Percentiles rank a stretch among this genome's conserved stretches.
Conservation (phyloP, 1,139 yeast species). For the Taphrina communis region DNA sequence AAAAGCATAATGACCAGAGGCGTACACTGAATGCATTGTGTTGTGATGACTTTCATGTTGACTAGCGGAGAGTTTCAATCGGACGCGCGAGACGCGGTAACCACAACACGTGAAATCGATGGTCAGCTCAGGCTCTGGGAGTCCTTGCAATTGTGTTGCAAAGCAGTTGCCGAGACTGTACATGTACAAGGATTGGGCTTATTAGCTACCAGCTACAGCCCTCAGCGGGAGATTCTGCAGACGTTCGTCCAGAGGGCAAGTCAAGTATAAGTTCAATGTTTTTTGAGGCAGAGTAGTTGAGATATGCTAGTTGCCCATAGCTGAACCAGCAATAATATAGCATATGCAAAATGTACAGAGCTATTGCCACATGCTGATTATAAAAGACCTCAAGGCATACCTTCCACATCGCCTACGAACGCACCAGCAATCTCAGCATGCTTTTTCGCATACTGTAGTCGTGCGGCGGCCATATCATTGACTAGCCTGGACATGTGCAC, state of each 20-base stretch:
- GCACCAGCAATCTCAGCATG: constrained; percentile 19
- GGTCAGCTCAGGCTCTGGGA: no score
- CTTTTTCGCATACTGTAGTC: constrained; percentile 21
- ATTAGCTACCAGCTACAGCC: no score
- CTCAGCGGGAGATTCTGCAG: no score
- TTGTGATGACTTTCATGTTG: constrained; percentile 4
- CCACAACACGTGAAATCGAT: not conserved
- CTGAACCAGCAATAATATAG: not conserved
- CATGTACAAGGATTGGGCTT: no score
- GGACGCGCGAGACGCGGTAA: not conserved
- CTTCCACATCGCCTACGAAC: constrained; percentile 36
- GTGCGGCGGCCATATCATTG: constrained; percentile 26
- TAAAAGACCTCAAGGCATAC: constrained; percentile 24
- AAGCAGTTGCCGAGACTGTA: no score
- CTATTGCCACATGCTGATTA: not conserved
- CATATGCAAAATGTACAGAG: not conserved
- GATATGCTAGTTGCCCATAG: no score
- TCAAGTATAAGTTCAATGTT: no score
- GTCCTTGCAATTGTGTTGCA: no score
- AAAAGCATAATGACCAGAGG: no score
- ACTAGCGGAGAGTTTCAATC: not conserved
- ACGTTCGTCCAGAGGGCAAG: no score
- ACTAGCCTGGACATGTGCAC: constrained; percentile 30
- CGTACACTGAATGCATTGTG: not conserved
- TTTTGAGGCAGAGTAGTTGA: no score